Evolutionary conservation across 805 yeast genomes (phyloP).

Genomic region (Cyberlindnera maritima): DNA sequence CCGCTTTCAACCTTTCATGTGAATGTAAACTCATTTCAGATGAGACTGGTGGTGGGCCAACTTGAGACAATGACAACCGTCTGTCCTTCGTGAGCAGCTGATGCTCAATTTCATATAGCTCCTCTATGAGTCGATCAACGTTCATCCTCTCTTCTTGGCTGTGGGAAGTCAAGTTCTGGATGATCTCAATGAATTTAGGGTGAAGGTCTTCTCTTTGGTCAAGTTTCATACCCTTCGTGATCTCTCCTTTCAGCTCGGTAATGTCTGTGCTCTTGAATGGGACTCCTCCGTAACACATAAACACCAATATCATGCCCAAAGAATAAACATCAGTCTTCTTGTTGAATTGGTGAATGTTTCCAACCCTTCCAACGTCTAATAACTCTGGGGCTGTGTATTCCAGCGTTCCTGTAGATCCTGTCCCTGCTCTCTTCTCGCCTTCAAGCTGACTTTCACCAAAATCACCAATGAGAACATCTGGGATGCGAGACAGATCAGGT

Average conservation of each 20-base stretch:
- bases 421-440: slow-evolving; percentile 60
- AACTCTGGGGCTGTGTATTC: slow-evolving; percentile 86
- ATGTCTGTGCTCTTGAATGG: slow-evolving; percentile 47
- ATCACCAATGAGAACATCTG: slow-evolving; percentile 79
- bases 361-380: slow-evolving; percentile 11
- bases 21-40: not conserved
- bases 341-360: slow-evolving; percentile 45
- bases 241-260: slow-evolving; percentile 33
- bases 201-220: slow-evolving; percentile 25
- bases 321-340: slow-evolving; percentile 79
- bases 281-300: slow-evolving; percentile 63
- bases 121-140: slow-evolving; percentile 37
- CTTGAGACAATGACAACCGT: slow-evolving; percentile 3
- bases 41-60: not conserved
- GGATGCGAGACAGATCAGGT: slow-evolving; percentile 36
- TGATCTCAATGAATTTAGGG: slow-evolving; percentile 34
- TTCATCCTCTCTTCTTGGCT: slow-evolving; percentile 41
- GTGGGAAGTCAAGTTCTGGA: slow-evolving; percentile 36
- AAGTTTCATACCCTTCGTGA: slow-evolving; percentile 23
- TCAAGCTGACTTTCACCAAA: slow-evolving; percentile 85
- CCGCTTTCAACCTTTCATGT: not conserved
- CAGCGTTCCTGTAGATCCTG: slow-evolving; percentile 85
- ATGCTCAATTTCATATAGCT: slow-evolving; percentile 24
- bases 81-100: not conserved
- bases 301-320: slow-evolving; percentile 78